Evolutionary conservation across 768 basidiomycete genomes (phyloP).

Genomic region (Udeniomyces megalosporus): DNA sequence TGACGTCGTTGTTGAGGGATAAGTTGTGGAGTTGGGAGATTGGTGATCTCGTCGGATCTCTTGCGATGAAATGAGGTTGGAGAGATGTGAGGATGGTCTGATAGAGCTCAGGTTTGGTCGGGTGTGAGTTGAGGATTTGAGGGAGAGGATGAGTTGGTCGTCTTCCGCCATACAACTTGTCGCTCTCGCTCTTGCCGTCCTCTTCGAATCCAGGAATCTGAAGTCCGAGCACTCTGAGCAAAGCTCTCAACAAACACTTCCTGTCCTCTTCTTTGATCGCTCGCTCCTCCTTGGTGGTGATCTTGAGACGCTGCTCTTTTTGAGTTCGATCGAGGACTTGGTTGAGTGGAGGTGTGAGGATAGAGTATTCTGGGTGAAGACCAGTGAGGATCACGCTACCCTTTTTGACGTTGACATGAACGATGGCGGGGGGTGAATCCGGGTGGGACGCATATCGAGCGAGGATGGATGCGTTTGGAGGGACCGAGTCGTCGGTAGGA

Average conservation of each 20-base stretch:
- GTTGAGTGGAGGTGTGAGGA: conserved; percentile 29
- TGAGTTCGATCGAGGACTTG: not conserved
- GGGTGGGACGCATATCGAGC: conserved; percentile 29
- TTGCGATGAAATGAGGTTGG: too few relatives aligned
- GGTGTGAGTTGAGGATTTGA: conserved; percentile 42
- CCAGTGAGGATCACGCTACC: conserved; percentile 46
- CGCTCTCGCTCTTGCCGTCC: not conserved
- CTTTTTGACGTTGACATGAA: conserved; percentile 31
- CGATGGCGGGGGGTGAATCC: conserved; percentile 29
- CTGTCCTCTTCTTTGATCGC: conserved; percentile 24
- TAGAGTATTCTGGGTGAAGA: conserved; percentile 44
- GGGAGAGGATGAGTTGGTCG: conserved; percentile 38
- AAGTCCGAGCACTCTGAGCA: conserved; percentile 32
- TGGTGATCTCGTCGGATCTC: conserved; percentile 32
- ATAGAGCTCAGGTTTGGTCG: conserved; percentile 29
- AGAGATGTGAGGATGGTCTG: too few relatives aligned
- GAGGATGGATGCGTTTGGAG: conserved; percentile 21
- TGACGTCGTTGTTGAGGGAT: conserved; percentile 9
- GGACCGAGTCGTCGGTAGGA: not conserved
- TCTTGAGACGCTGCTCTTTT: conserved; percentile 17
- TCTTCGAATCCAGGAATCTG: conserved; percentile 33
- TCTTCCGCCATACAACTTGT: too few relatives aligned
- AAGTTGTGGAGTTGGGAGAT: conserved; percentile 23
- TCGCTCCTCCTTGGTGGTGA: conserved; percentile 7
- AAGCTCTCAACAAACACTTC: conserved; percentile 29